Evolutionary conservation across 176 grass and related monocot genomes (phyloP).

Genomic region (Tillandsia leiboldiana): DNA sequence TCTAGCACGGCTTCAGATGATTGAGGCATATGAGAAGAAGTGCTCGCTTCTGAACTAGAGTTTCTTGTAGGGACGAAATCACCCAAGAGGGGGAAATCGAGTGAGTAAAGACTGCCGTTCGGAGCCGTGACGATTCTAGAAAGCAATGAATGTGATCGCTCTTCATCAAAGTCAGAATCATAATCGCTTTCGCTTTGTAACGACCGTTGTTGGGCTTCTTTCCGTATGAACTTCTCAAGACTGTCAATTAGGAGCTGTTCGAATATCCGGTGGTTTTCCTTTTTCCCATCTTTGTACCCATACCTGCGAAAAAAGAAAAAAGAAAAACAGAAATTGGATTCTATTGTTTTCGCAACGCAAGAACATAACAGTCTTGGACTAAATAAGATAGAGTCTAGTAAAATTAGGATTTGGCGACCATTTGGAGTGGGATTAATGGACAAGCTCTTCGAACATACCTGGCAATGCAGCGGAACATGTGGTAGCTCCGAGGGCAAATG

Average conservation of each 20-base stretch:
- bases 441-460: constrained; percentile 32
- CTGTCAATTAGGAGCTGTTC: constrained; percentile 75
- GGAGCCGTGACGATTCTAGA: constrained; percentile 54
- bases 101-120: constrained; percentile 55
- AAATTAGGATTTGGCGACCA: too few relatives aligned
- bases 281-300: constrained; percentile 88
- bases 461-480: constrained; percentile 94
- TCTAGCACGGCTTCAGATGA: constrained; percentile 30
- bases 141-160: constrained; percentile 26
- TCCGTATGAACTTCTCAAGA: constrained; percentile 69
- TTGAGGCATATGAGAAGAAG: constrained; percentile 26
- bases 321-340: not conserved
- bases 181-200: constrained; percentile 63
- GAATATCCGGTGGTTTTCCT: constrained; percentile 64
- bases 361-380: not conserved
- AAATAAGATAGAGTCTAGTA: too few relatives aligned
- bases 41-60: constrained; percentile 47
- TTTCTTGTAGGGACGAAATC: constrained; percentile 32
- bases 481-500: constrained; percentile 75
- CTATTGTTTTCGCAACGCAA: not conserved
- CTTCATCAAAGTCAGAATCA: constrained; percentile 50
- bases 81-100: constrained; percentile 63
- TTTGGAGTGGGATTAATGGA: too few relatives aligned
- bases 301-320: constrained; percentile 38
- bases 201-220: constrained; percentile 76